phyloP scores from a whole-genome alignment of 164 flowering plant species.

The Vitis cinerea region DNA sequence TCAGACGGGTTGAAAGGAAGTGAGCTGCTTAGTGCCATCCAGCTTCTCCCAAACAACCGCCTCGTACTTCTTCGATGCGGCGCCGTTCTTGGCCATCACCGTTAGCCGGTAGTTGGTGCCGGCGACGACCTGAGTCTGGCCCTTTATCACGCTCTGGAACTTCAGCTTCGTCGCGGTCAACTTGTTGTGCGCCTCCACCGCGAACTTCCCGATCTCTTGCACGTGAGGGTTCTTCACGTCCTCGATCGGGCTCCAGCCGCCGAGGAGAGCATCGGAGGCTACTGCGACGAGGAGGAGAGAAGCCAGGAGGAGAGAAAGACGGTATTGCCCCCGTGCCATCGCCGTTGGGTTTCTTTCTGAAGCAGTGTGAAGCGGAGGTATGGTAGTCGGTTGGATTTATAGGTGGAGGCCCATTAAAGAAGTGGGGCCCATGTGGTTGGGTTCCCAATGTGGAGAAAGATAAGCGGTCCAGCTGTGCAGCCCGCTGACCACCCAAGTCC shows the following conservation, averaged over 20 bases:
- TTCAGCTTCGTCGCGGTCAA: constrained; percentile 15
- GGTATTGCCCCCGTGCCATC: neutral
- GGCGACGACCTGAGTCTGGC: constrained; percentile 43
- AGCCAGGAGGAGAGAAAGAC: constrained; percentile 4
- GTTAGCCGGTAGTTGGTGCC: constrained; percentile 40
- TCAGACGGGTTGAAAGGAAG: too few species aligned
- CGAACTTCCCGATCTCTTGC: constrained; percentile 34
- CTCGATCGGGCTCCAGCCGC: constrained; percentile 33
- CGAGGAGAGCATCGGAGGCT: neutral
- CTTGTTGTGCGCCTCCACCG: constrained; percentile 41
- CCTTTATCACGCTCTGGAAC: constrained; percentile 28
- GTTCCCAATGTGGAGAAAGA: too few species aligned
- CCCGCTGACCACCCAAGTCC: too few species aligned
- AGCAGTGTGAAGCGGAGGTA: neutral
- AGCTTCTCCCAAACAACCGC: constrained; percentile 25
- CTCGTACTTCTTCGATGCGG: constrained; percentile 9
- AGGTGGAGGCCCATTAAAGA: neutral
- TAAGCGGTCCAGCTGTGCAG: too few species aligned
- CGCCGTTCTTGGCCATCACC: constrained; percentile 24
- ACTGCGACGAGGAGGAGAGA: neutral
- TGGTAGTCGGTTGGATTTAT: neutral
- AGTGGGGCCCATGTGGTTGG: neutral
- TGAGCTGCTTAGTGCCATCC: too few species aligned
- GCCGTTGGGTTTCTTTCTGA: neutral
- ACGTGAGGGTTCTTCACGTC: constrained; percentile 32